These are phyloP conservation scores for Conringia planisiliqua DNA, from an alignment of 345 rosid species.

Conservation along the genomic window DNA sequence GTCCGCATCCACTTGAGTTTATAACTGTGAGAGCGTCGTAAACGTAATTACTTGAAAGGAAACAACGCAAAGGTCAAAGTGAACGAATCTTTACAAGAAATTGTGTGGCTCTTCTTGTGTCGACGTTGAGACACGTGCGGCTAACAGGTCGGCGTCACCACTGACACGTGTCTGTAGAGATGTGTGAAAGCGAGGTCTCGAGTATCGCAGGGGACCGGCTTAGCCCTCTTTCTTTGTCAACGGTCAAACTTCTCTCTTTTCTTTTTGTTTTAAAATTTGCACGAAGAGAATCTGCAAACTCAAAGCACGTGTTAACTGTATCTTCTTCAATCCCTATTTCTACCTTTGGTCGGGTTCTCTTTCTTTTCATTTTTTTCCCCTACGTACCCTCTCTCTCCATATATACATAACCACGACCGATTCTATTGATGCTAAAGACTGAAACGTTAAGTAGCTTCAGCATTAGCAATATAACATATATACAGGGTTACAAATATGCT, in stretches of 20 bases:
- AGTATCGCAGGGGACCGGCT: conserved; percentile 22
- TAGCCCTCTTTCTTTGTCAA: conserved; percentile 20
- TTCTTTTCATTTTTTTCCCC: not conserved
- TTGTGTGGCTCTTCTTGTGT: conserved; percentile 1
- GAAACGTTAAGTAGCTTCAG: not conserved
- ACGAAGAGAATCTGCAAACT: conserved; percentile 24
- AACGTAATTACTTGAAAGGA: not conserved
- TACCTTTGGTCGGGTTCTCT: conserved; percentile 18
- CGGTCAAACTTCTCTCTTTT: conserved; percentile 13
- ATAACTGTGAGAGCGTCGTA: not conserved
- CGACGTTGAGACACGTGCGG: conserved; percentile 31
- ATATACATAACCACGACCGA: not conserved
- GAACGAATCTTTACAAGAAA: conserved; percentile 1
- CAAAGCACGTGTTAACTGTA: conserved; percentile 20
- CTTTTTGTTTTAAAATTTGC: not conserved
- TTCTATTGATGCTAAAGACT: not conserved
- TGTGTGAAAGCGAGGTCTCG: conserved; percentile 31
- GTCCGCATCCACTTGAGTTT: not conserved
- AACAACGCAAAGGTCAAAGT: conserved; percentile 29
- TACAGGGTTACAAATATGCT: no score
- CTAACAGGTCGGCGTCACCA: conserved; percentile 22
- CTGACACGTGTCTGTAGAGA: conserved; percentile 24
- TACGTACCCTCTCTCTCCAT: not conserved
- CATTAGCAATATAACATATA: not conserved
- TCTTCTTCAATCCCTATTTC: conserved; percentile 25